These are phyloP conservation scores for Aureobasidium melanogenum DNA, from an alignment of 2,329 filamentous ascomycete genomes.

Conservation along the genomic window DNA sequence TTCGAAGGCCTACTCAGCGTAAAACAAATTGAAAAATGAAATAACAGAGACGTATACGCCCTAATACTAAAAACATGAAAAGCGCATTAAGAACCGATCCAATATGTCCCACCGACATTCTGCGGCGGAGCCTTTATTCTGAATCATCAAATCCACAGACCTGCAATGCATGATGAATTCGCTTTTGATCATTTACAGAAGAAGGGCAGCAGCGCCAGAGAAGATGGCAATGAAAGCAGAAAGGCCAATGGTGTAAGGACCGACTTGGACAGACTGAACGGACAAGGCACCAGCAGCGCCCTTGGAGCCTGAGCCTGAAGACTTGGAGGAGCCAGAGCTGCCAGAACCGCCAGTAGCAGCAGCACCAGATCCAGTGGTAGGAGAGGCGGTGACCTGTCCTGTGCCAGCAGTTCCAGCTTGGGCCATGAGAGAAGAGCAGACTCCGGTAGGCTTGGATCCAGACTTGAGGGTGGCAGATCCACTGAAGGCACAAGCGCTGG, in stretches of 20 bases:
- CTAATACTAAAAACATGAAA: conserved; percentile 8
- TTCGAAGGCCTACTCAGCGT: background rate
- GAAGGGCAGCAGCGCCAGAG: conserved; percentile 46
- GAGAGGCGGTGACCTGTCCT: conserved; percentile 43
- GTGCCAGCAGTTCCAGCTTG: conserved; percentile 55
- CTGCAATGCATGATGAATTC: background rate
- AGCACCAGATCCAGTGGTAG: conserved; percentile 32
- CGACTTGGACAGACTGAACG: conserved; percentile 38
- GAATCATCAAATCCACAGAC: conserved; percentile 4
- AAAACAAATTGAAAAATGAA: background rate
- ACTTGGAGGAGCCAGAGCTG: conserved; percentile 13
- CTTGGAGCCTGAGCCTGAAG: conserved; percentile 11
- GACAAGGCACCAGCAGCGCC: conserved; percentile 34
- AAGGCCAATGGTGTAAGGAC: conserved; percentile 38
- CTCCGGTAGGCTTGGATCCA: conserved; percentile 35
- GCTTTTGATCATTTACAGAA: conserved; percentile 35
- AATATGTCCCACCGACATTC: background rate
- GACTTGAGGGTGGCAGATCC: conserved; percentile 54
- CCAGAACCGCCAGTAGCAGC: conserved; percentile 21
- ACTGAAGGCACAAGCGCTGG: conserved; percentile 61
- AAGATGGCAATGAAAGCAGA: conserved; percentile 43
- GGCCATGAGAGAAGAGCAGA: conserved; percentile 51
- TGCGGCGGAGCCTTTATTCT: background rate
- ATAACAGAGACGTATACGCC: background rate
- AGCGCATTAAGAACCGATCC: conserved; percentile 2